Evolutionary conservation across 78 protist genomes (phyloP).

Genomic region (Cavenderia fasciculata): DNA sequence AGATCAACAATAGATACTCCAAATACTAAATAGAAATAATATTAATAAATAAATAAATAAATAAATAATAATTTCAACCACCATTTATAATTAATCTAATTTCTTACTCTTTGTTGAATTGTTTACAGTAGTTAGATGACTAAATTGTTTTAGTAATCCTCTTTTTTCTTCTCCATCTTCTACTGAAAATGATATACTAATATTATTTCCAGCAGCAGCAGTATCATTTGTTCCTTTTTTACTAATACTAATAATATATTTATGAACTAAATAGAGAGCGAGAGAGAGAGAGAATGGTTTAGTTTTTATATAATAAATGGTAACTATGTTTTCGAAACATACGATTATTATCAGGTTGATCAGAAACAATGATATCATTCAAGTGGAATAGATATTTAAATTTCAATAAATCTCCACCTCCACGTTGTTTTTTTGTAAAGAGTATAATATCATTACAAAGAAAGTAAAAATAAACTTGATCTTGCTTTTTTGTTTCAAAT

Average conservation of each 20-base stretch:
- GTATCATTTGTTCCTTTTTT: constrained; percentile 30
- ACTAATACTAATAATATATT: constrained; percentile 44
- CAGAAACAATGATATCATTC: constrained; percentile 49
- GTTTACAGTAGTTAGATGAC: constrained; percentile 13
- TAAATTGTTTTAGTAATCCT: constrained; percentile 44
- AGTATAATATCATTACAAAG: constrained; percentile 66
- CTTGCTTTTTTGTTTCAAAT: constrained; percentile 63
- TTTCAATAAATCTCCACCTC: constrained; percentile 19
- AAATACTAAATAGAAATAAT: constrained; percentile 8
- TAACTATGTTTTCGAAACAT: neutral
- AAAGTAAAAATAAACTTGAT: constrained; percentile 46
- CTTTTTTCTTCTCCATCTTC: constrained; percentile 48
- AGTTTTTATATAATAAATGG: too few species aligned
- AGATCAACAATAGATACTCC: constrained; percentile 33
- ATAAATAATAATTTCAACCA: too few species aligned
- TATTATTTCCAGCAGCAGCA: too few species aligned
- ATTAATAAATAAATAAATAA: too few species aligned
- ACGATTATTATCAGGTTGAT: constrained; percentile 33
- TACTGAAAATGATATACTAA: constrained; percentile 15
- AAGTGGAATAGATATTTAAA: constrained; percentile 31
- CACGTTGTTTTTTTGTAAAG: constrained; percentile 49
- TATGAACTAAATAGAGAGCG: neutral
- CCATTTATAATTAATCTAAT: too few species aligned
- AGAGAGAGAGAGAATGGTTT: too few species aligned
- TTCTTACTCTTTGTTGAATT: constrained; percentile 43